phyloP scores from a whole-genome alignment of 768 basidiomycete species.

The Megacollybia marginata region DNA sequence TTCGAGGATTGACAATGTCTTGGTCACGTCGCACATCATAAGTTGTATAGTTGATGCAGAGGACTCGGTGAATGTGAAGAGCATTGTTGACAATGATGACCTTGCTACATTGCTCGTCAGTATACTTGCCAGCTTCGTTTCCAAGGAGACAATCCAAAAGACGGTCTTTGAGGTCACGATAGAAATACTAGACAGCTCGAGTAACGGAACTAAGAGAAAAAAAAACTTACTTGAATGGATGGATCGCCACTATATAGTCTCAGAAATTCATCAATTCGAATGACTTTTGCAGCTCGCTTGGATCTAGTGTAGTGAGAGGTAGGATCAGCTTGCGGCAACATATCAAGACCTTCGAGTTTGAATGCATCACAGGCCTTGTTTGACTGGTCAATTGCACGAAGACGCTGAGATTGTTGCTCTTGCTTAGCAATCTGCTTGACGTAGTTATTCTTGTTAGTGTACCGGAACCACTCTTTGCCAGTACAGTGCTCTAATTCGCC shows the following conservation, averaged over 20 bases:
- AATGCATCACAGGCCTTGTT: background rate
- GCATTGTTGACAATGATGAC: constrained; percentile 9
- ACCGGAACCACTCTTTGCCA: constrained; percentile 25
- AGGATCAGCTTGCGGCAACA: background rate
- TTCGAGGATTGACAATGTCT: too few species aligned
- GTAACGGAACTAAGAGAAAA: background rate
- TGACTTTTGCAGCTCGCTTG: constrained; percentile 3
- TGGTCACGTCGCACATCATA: too few species aligned
- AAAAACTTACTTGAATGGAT: constrained; percentile 17
- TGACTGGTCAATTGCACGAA: constrained; percentile 11
- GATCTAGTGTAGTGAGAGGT: constrained; percentile 7
- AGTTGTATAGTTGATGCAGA: too few species aligned
- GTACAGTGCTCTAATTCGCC: constrained; percentile 28
- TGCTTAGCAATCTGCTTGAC: constrained; percentile 15
- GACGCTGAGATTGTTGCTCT: constrained; percentile 8
- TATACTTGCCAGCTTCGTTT: constrained; percentile 12
- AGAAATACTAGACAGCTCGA: constrained; percentile 18
- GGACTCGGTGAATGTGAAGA: constrained; percentile 20
- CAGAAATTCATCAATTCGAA: constrained; percentile 1
- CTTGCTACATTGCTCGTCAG: constrained; percentile 7
- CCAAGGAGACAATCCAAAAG: constrained; percentile 18
- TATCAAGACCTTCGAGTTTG: background rate
- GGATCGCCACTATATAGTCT: constrained; percentile 13
- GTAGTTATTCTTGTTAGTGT: constrained; percentile 22
- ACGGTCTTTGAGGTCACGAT: constrained; percentile 19